phyloP scores from a whole-genome alignment of 202 grass and related monocot genomes.

The Carex arenaria region DNA sequence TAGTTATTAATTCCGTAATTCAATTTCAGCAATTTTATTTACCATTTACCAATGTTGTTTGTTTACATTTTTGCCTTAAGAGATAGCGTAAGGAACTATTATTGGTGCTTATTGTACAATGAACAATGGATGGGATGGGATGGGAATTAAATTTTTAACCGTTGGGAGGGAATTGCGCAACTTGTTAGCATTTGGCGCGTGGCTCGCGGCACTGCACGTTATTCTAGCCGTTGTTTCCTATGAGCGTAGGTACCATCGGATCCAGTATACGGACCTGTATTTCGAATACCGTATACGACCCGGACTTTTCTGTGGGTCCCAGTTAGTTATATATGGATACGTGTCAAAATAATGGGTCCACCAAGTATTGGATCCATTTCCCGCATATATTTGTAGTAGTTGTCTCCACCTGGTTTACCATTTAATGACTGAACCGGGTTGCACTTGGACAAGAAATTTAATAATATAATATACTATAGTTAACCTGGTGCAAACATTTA shows the following conservation, averaged over 20 bases:
- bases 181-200: conserved; percentile 16
- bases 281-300: not conserved
- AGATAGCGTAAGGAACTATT: too few relatives aligned
- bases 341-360: conserved; percentile 1
- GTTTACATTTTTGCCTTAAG: too few relatives aligned
- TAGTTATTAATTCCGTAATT: not conserved
- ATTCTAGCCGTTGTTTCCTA: conserved; percentile 31
- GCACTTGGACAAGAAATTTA: not conserved
- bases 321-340: not conserved
- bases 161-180: conserved; percentile 15
- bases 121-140: not conserved
- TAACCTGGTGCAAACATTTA: not conserved
- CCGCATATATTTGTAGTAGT: not conserved
- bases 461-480: not conserved
- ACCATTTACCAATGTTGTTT: not conserved
- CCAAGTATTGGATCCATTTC: not conserved
- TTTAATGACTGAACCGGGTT: not conserved
- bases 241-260: conserved; percentile 3
- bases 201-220: not conserved
- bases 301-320: not conserved
- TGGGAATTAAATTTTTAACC: conserved; percentile 6
- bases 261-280: conserved; percentile 1
- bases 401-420: conserved; percentile 1
- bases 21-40: not conserved
- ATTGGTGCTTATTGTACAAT: too few relatives aligned